Evolutionary conservation across 768 basidiomycete species (phyloP).

Genomic region (Cytidiella melzeri): DNA sequence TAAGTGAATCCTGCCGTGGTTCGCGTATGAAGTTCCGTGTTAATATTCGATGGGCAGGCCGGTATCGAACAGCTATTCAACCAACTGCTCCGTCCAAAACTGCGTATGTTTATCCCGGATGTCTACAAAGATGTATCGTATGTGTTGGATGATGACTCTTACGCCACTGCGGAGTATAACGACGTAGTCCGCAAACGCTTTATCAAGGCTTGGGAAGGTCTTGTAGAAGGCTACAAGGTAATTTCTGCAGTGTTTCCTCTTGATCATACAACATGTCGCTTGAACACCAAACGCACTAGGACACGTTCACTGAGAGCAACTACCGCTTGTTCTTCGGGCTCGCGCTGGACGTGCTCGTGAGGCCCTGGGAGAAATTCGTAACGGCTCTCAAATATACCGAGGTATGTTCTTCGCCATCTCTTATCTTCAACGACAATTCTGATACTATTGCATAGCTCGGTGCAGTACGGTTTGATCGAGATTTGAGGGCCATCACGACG

Average conservation of each 20-base stretch:
- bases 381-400: conserved; percentile 81
- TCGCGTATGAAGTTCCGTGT: too few species aligned
- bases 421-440: conserved; percentile 2
- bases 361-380: conserved; percentile 92
- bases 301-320: conserved; percentile 81
- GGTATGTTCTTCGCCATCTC: conserved; percentile 35
- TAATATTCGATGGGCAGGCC: too few species aligned
- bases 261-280: too few species aligned
- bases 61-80: conserved; percentile 95
- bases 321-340: conserved; percentile 83
- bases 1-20: conserved; percentile 30
- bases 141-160: conserved; percentile 82
- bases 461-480: conserved; percentile 91
- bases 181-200: conserved; percentile 89
- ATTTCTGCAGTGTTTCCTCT: background rate
- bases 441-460: conserved; percentile 59
- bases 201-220: conserved; percentile 77
- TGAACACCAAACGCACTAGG: conserved; percentile 55
- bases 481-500: conserved; percentile 75
- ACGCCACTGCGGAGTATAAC: conserved; percentile 76
- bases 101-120: conserved; percentile 80
- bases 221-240: conserved; percentile 87
- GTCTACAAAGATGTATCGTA: conserved; percentile 90
- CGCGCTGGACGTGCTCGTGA: conserved; percentile 80
- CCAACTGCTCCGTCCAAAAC: conserved; percentile 81